Conservation (phyloP, 2,329 filamentous ascomycete genomes). For the Exserohilum turcica region DNA sequence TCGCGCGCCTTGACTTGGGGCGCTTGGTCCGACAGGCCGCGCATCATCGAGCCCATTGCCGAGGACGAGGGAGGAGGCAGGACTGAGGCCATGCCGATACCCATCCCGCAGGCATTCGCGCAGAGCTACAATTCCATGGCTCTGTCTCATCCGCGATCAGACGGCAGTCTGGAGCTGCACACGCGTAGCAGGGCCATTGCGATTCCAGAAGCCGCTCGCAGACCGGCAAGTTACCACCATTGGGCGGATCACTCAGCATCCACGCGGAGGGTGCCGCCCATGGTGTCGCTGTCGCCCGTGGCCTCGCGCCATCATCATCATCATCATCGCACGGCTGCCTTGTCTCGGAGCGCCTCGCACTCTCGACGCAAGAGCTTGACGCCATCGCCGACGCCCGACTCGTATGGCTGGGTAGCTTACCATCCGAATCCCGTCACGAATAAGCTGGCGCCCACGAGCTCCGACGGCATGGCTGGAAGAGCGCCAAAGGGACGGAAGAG, state of each 20-base stretch:
- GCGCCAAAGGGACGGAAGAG: constrained; percentile 41
- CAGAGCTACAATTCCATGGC: constrained; percentile 23
- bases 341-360: constrained; percentile 37
- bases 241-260: constrained; percentile 14
- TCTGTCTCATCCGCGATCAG: constrained; percentile 17
- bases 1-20: constrained; percentile 40
- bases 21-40: constrained; percentile 37
- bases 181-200: constrained; percentile 32
- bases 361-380: constrained; percentile 30
- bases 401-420: constrained; percentile 45
- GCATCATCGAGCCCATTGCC: constrained; percentile 35
- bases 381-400: constrained; percentile 37
- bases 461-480: constrained; percentile 33
- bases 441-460: constrained; percentile 37
- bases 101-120: constrained; percentile 34
- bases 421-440: constrained; percentile 40
- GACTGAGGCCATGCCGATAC: constrained; percentile 31
- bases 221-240: constrained; percentile 18
- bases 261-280: constrained; percentile 26
- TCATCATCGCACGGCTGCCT: constrained; percentile 24
- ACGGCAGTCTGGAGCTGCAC: constrained; percentile 15
- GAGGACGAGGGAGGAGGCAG: constrained; percentile 31
- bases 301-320: constrained; percentile 26
- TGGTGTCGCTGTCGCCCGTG: constrained; percentile 36
- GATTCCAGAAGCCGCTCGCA: constrained; percentile 33